These are phyloP conservation scores for Hymenoscyphus albidus DNA, from an alignment of 2,329 filamentous ascomycete species.

Conservation along the genomic window DNA sequence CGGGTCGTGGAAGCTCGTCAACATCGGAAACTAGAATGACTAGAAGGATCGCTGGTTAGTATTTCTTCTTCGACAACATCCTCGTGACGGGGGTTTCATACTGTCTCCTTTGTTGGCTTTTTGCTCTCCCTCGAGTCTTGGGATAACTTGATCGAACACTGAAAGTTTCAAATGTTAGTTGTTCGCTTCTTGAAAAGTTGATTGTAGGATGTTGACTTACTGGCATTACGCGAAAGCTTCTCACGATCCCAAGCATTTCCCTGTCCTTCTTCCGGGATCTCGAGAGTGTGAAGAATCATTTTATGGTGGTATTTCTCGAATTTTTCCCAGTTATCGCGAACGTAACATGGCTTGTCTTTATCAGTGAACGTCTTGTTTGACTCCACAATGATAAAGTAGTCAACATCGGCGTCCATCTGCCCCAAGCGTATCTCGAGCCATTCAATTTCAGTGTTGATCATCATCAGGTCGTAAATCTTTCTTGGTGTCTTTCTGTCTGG, in stretches of 20 bases:
- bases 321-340: slow-evolving; percentile 47
- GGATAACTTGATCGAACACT: background rate
- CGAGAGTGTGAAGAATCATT: background rate
- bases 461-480: slow-evolving; percentile 57
- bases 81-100: too few relatives aligned
- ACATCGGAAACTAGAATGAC: background rate
- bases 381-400: slow-evolving; percentile 63
- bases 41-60: too few relatives aligned
- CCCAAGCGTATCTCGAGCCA: slow-evolving; percentile 61
- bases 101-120: background rate
- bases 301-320: slow-evolving; percentile 43
- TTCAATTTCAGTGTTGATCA: slow-evolving; percentile 62
- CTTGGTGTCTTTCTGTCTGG: slow-evolving; percentile 29
- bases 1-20: background rate
- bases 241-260: background rate
- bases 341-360: slow-evolving; percentile 48
- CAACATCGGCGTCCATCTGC: slow-evolving; percentile 54
- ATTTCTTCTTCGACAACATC: too few relatives aligned
- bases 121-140: background rate
- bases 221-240: background rate
- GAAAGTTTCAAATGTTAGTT: background rate
- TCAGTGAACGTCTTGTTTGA: slow-evolving; percentile 54
- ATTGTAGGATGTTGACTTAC: background rate
- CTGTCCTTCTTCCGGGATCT: background rate
- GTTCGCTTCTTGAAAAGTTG: background rate